A percentile compares a stretch with the other conserved stretches of the same genome.
Conservation (phyloP, 345 rosid species). For the Citrus cavaleriei region DNA sequence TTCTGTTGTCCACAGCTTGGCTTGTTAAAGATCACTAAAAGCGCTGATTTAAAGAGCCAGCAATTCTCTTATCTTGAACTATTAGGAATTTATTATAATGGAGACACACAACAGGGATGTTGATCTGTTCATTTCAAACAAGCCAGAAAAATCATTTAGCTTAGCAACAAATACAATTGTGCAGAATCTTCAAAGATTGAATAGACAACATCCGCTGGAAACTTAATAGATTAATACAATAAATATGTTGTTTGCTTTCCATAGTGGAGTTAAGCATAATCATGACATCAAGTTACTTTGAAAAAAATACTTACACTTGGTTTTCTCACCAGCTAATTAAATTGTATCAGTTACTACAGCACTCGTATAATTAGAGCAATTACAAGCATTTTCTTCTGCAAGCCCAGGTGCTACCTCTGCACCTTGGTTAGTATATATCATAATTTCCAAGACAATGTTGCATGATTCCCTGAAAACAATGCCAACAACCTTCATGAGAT, state of each 20-base stretch:
- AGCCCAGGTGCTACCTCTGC: conserved; percentile 9
- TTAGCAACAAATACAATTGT: neutral
- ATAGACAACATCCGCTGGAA: neutral
- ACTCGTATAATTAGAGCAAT: conserved; percentile 7
- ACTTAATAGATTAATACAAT: neutral
- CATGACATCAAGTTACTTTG: conserved; percentile 11
- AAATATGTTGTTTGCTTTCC: conserved; percentile 10
- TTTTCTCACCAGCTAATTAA: neutral
- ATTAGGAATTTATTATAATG: no score
- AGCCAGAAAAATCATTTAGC: neutral
- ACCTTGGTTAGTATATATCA: conserved; percentile 24
- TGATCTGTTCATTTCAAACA: neutral
- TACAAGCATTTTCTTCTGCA: conserved; percentile 3
- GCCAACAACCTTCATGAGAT: conserved; percentile 5
- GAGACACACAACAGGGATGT: neutral
- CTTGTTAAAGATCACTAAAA: neutral
- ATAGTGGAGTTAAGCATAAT: conserved; percentile 7
- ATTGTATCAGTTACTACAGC: conserved; percentile 4
- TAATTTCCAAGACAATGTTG: conserved; percentile 28
- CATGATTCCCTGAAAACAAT: conserved; percentile 33
- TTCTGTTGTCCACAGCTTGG: neutral
- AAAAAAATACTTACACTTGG: conserved; percentile 14
- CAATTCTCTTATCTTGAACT: no score
- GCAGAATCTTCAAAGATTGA: neutral
- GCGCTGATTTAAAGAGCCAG: no score